phyloP scores from a whole-genome alignment of 2,329 filamentous ascomycete species.

The Colletotrichum sp. region DNA sequence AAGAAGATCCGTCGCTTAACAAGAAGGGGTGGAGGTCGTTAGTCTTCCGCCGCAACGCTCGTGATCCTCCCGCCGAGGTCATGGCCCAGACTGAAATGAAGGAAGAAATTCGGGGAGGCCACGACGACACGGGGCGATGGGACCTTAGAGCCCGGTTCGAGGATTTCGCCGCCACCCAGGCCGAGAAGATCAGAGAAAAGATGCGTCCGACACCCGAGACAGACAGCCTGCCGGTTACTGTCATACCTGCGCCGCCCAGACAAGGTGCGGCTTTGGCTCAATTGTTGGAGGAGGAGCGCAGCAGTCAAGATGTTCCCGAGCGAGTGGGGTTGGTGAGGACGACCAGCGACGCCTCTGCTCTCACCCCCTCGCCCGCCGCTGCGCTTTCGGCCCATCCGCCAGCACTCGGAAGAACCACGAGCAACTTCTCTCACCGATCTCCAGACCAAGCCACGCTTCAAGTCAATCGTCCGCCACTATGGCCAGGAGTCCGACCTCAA shows the following conservation, averaged over 20 bases:
- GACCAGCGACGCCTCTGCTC: slow-evolving; percentile 16
- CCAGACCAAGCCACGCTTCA: slow-evolving; percentile 26
- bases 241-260: slow-evolving; percentile 68
- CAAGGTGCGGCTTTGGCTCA: slow-evolving; percentile 61
- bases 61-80: slow-evolving; percentile 9
- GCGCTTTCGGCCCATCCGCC: background rate
- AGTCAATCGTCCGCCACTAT: slow-evolving; percentile 43
- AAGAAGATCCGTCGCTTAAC: slow-evolving; percentile 19
- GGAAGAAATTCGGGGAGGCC: slow-evolving; percentile 22
- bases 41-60: slow-evolving; percentile 30
- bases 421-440: slow-evolving; percentile 13
- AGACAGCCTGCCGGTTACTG: slow-evolving; percentile 60
- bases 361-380: background rate
- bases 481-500: slow-evolving; percentile 44
- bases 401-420: slow-evolving; percentile 6
- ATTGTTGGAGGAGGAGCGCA: slow-evolving; percentile 60
- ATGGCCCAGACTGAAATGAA: slow-evolving; percentile 4
- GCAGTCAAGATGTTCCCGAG: background rate
- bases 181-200: slow-evolving; percentile 63
- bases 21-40: slow-evolving; percentile 34
- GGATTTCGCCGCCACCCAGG: slow-evolving; percentile 65
- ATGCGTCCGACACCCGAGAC: slow-evolving; percentile 59
- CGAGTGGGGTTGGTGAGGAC: slow-evolving; percentile 4
- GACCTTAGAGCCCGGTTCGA: slow-evolving; percentile 63
- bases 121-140: slow-evolving; percentile 48